A percentile compares a stretch with the other conserved stretches of the same genome.
phyloP scores from a whole-genome alignment of 352 stramenopile species.

The Pythium brachiatum region DNA sequence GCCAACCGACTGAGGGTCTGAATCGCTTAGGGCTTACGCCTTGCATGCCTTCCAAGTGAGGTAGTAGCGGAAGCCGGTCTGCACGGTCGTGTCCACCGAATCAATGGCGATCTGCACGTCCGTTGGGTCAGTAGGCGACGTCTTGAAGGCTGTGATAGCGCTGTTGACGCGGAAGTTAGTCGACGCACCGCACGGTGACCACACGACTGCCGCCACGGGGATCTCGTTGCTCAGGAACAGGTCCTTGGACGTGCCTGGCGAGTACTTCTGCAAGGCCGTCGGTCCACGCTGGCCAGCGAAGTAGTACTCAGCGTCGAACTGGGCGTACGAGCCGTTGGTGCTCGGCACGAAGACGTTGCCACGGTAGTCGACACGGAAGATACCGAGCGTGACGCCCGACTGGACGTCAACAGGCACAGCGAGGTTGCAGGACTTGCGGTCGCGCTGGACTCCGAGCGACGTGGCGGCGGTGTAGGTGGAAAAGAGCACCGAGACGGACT shows the following conservation, averaged over 20 bases:
- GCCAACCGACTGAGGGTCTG: too few species aligned
- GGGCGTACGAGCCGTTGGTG: conserved; percentile 30
- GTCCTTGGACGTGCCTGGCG: conserved; percentile 32
- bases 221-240: conserved; percentile 49
- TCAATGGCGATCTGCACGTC: conserved; percentile 49
- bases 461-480: conserved; percentile 33
- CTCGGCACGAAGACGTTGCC: conserved; percentile 41
- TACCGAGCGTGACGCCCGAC: conserved; percentile 22
- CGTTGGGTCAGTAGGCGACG: conserved; percentile 19
- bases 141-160: conserved; percentile 41
- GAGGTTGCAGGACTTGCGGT: conserved; percentile 39
- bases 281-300: conserved; percentile 47
- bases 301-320: conserved; percentile 60
- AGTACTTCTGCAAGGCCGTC: conserved; percentile 30
- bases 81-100: conserved; percentile 49
- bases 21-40: too few species aligned
- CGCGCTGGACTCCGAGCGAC: conserved; percentile 28
- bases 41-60: conserved; percentile 30
- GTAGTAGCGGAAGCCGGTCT: conserved; percentile 49
- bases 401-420: conserved; percentile 42
- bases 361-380: conserved; percentile 48
- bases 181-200: conserved; percentile 43
- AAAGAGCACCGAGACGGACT: conserved; percentile 38
- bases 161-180: conserved; percentile 58
- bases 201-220: conserved; percentile 42